These are phyloP conservation scores for Sinapis alba DNA, from an alignment of 441 rosid genomes.

Conservation along the genomic window DNA sequence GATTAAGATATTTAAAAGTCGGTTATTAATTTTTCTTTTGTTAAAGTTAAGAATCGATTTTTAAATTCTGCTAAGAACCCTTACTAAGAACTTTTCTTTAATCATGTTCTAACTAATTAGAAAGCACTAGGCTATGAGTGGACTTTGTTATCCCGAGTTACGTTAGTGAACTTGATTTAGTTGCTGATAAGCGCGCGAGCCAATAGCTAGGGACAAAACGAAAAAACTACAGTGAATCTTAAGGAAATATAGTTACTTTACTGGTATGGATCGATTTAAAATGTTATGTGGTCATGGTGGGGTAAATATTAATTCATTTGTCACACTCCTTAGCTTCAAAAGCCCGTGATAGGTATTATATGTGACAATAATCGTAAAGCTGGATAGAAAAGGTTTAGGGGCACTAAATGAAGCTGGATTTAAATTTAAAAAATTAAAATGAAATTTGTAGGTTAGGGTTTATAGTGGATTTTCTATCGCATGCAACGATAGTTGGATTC, in stretches of 20 bases:
- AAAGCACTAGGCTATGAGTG: not conserved
- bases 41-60: too few species aligned
- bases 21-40: too few species aligned
- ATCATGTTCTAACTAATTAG: slow-evolving; percentile 6
- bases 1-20: too few species aligned
- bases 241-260: too few species aligned
- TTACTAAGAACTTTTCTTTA: too few species aligned
- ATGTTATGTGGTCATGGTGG: not conserved
- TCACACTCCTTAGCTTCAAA: not conserved
- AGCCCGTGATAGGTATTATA: too few species aligned
- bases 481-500: slow-evolving; percentile 94
- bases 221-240: too few species aligned
- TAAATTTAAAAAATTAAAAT: too few species aligned
- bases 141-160: not conserved
- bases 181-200: too few species aligned
- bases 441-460: slow-evolving; percentile 72
- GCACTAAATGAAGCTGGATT: not conserved
- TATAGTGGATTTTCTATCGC: slow-evolving; percentile 90
- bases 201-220: too few species aligned
- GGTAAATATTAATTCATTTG: not conserved
- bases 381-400: not conserved
- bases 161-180: slow-evolving; percentile 3
- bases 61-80: too few species aligned
- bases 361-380: not conserved
- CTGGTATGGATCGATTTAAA: slow-evolving; percentile 1